Conservation (phyloP, 2,329 filamentous ascomycete species). For the Monosporascus sp. region DNA sequence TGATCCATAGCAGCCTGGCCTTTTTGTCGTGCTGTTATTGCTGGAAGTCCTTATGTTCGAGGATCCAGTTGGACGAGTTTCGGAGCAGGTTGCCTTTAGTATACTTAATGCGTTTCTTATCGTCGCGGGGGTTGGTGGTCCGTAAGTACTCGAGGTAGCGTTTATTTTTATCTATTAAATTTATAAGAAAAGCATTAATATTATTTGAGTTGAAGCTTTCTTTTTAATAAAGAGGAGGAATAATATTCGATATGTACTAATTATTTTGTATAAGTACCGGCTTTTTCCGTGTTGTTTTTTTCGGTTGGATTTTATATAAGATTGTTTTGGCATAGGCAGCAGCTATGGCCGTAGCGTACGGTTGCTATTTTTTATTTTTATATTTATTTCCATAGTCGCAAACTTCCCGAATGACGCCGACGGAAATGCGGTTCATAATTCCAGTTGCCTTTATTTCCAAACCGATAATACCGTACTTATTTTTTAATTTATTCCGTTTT, state of each 20-base stretch:
- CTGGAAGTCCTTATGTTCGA: no score
- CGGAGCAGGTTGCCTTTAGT: accelerated
- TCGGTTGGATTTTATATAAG: conserved; percentile 11
- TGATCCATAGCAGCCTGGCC: conserved; percentile 16
- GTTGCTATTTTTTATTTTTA: conserved; percentile 30
- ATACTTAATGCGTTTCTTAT: no score
- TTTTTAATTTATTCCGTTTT: conserved; percentile 18
- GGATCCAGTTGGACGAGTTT: no score
- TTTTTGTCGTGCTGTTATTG: no score
- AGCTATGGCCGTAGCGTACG: conserved; percentile 30
- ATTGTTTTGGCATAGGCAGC: conserved; percentile 24
- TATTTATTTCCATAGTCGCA: conserved; percentile 30
- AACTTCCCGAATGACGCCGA: conserved; percentile 27
- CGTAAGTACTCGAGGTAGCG: conserved; percentile 11
- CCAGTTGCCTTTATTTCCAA: conserved; percentile 31
- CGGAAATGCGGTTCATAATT: conserved; percentile 27
- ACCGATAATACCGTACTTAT: conserved; percentile 24
- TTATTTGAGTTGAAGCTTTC: no score
- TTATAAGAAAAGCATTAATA: no score
- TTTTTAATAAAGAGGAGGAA: no score
- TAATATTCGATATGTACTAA: no score
- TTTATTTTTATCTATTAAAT: conserved; percentile 9
- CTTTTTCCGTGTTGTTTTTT: background rate
- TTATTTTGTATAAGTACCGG: no score
- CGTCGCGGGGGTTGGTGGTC: no score